Evolutionary conservation across 2,329 filamentous ascomycete genomes (phyloP).

Genomic region (Aureobasidium pullulans): DNA sequence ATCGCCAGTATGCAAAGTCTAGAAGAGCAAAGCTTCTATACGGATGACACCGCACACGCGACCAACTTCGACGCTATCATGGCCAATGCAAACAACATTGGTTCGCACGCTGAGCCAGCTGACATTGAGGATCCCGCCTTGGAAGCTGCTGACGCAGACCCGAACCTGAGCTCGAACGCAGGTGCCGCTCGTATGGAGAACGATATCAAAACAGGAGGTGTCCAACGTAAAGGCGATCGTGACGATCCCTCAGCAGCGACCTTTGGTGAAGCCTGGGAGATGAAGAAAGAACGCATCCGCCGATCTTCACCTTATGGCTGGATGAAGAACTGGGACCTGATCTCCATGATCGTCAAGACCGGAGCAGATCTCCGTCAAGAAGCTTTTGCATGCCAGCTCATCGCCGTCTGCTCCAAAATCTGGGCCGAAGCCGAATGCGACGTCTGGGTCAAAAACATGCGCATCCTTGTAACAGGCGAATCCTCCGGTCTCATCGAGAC

Average conservation of each 20-base stretch:
- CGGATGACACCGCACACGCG: slow-evolving; percentile 57
- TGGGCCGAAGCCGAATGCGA: slow-evolving; percentile 67
- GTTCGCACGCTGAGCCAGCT: slow-evolving; percentile 41
- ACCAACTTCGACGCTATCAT: slow-evolving; percentile 80
- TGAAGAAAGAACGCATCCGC: slow-evolving; percentile 76
- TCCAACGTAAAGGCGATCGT: slow-evolving; percentile 71
- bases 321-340: slow-evolving; percentile 84
- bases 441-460: slow-evolving; percentile 87
- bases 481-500: slow-evolving; percentile 80
- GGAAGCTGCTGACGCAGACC: slow-evolving; percentile 32
- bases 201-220: slow-evolving; percentile 76
- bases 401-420: slow-evolving; percentile 72
- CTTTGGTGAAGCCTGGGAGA: slow-evolving; percentile 79
- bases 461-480: slow-evolving; percentile 77
- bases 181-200: slow-evolving; percentile 83
- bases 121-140: slow-evolving; percentile 46
- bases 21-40: slow-evolving; percentile 76
- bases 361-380: slow-evolving; percentile 77
- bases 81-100: slow-evolving; percentile 56
- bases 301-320: slow-evolving; percentile 78
- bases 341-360: slow-evolving; percentile 84
- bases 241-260: slow-evolving; percentile 81
- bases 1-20: slow-evolving; percentile 85
- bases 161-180: slow-evolving; percentile 56
- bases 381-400: slow-evolving; percentile 79